A percentile compares a stretch with the other conserved stretches of the same genome.
phyloP scores from a whole-genome alignment of 2,329 filamentous ascomycete species.

The Ceratocystis huliohia region DNA sequence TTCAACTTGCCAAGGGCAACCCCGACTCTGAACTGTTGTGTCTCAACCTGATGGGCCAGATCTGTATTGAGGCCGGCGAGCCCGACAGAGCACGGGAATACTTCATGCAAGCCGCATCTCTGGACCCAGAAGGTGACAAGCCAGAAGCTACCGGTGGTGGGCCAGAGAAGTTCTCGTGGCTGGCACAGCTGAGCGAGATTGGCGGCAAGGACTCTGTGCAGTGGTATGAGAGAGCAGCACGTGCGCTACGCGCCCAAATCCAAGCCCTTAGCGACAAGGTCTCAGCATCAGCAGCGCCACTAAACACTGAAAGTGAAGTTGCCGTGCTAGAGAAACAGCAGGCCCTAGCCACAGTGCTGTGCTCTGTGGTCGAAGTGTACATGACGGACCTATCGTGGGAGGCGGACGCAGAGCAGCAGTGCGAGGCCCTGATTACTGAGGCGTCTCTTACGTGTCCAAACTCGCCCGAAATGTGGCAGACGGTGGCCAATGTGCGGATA shows the following conservation, averaged over 20 bases:
- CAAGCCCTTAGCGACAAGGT: constrained; percentile 39
- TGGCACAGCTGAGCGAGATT: constrained; percentile 74
- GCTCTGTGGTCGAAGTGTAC: constrained; percentile 89
- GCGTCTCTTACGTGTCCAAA: constrained; percentile 73
- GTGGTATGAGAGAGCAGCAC: constrained; percentile 60
- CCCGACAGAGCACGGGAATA: constrained; percentile 58
- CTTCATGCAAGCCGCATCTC: constrained; percentile 58
- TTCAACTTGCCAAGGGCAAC: constrained; percentile 32
- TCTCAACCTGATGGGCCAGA: constrained; percentile 66
- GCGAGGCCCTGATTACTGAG: constrained; percentile 81
- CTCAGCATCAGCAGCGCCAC: neutral
- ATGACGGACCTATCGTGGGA: constrained; percentile 98
- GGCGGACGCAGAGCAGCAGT: constrained; percentile 74
- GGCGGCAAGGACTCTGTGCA: constrained; percentile 51
- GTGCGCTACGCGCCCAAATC: constrained; percentile 59
- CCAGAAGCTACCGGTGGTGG: constrained; percentile 65
- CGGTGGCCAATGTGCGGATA: constrained; percentile 83
- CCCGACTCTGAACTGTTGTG: constrained; percentile 48
- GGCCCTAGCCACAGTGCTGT: constrained; percentile 82
- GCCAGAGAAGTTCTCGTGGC: constrained; percentile 85
- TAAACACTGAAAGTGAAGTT: constrained; percentile 29
- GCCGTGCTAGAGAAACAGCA: constrained; percentile 54
- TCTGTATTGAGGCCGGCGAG: constrained; percentile 71
- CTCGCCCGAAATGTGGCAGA: constrained; percentile 83
- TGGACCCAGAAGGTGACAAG: constrained; percentile 62